phyloP scores from a whole-genome alignment of 2,329 filamentous ascomycete genomes.

The Zymoseptoria ardabiliae region DNA sequence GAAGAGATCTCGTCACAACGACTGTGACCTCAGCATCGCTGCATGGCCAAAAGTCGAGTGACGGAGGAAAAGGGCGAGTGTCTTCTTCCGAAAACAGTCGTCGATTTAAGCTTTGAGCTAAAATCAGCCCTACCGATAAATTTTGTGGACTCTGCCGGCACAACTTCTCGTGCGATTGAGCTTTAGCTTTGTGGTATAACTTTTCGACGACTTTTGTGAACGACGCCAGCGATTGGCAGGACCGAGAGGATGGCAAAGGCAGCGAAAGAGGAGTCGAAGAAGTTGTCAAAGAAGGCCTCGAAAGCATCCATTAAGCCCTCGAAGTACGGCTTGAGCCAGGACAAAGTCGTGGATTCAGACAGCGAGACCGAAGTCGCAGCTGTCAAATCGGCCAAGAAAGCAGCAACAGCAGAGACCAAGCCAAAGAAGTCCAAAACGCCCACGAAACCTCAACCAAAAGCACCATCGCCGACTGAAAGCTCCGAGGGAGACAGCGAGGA shows the following conservation, averaged over 20 bases:
- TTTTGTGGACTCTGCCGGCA: neutral
- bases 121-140: neutral
- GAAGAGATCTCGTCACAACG: too few species aligned
- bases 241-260: conserved; percentile 5
- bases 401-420: neutral
- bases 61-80: neutral
- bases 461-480: conserved; percentile 4
- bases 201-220: neutral
- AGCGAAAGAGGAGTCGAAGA: conserved; percentile 7
- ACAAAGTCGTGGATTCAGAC: conserved; percentile 19
- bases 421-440: conserved; percentile 5
- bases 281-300: conserved; percentile 16
- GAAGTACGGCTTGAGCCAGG: conserved; percentile 13
- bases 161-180: neutral
- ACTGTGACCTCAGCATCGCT: too few species aligned
- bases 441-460: conserved; percentile 3
- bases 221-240: conserved; percentile 1
- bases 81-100: neutral
- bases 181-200: neutral
- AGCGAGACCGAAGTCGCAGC: conserved; percentile 30
- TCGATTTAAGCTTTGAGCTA: neutral
- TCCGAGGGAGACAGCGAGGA: conserved; percentile 7
- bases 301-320: conserved; percentile 8
- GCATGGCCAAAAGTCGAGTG: neutral
- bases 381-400: conserved; percentile 4